Evolutionary conservation across 2,329 filamentous ascomycete species (phyloP).

Genomic region (Penicillium sp.): DNA sequence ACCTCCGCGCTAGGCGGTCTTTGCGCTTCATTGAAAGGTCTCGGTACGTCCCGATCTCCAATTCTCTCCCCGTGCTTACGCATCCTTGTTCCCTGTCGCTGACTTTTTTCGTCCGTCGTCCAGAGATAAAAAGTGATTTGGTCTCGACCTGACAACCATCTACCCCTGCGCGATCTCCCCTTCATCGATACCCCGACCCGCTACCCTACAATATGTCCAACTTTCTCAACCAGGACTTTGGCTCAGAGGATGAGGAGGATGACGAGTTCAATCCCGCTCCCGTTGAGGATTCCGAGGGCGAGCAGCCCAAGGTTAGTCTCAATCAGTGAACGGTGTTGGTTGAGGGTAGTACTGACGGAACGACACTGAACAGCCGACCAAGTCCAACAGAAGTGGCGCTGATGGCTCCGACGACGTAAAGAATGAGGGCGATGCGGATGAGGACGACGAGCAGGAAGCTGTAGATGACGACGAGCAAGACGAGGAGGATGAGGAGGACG

Average conservation of each 20-base stretch:
- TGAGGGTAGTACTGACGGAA: slow-evolving; percentile 22
- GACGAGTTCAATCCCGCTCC: slow-evolving; percentile 83
- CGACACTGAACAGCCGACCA: slow-evolving; percentile 22
- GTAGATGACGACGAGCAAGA: slow-evolving; percentile 53
- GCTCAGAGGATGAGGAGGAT: slow-evolving; percentile 68
- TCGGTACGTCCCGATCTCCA: slow-evolving; percentile 5
- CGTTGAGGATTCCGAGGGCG: slow-evolving; percentile 67
- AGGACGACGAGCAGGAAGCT: slow-evolving; percentile 49
- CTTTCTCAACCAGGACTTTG: slow-evolving; percentile 49
- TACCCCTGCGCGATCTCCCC: neutral
- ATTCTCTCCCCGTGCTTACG: slow-evolving; percentile 1
- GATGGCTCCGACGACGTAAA: slow-evolving; percentile 44
- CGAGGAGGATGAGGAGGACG: slow-evolving; percentile 40
- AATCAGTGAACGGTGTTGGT: slow-evolving; percentile 1
- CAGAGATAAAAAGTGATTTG: neutral
- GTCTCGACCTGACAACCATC: neutral
- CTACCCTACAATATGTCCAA: slow-evolving; percentile 36
- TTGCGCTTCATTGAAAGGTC: slow-evolving; percentile 2
- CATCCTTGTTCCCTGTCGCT: neutral
- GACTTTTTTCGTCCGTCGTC: neutral
- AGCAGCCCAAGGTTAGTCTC: slow-evolving; percentile 36
- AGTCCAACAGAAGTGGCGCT: slow-evolving; percentile 35
- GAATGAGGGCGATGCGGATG: slow-evolving; percentile 35
- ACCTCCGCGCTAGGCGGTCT: slow-evolving; percentile 4
- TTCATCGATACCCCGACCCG: neutral